Evolutionary conservation across 257 asterid species (phyloP).

Genomic region (Solanum corneliomulleri): DNA sequence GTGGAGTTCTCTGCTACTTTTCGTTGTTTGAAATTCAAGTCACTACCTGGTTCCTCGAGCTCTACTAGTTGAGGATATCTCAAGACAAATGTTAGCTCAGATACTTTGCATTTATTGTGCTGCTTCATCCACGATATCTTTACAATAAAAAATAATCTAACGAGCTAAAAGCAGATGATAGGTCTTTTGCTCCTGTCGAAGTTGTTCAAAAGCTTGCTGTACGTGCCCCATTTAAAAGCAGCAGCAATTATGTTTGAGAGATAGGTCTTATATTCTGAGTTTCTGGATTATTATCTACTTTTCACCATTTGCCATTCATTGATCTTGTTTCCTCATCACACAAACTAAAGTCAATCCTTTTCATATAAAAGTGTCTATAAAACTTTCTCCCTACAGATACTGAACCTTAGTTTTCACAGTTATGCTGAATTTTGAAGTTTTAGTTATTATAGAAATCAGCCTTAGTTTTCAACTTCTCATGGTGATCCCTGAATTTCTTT

Average conservation of each 20-base stretch:
- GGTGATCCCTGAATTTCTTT: background rate
- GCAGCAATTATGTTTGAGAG: background rate
- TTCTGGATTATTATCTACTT: background rate
- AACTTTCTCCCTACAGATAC: background rate
- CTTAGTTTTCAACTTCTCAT: background rate
- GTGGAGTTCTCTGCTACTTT: slow-evolving; percentile 4
- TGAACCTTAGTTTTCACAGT: background rate
- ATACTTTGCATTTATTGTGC: background rate
- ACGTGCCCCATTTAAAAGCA: too few relatives aligned
- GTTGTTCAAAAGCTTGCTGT: background rate
- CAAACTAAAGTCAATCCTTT: background rate
- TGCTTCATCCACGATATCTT: background rate
- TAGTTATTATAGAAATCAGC: background rate
- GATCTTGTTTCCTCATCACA: background rate
- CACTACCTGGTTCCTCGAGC: background rate
- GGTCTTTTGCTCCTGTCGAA: background rate
- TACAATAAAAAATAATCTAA: background rate
- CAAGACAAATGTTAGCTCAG: background rate
- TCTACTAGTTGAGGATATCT: background rate
- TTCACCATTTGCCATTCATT: background rate
- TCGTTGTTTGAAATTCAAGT: background rate
- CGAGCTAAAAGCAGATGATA: background rate
- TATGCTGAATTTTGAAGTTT: background rate
- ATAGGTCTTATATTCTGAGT: background rate
- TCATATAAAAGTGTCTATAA: background rate